phyloP scores from a whole-genome alignment of 805 yeast genomes.

The Yarrowia divulgata region DNA sequence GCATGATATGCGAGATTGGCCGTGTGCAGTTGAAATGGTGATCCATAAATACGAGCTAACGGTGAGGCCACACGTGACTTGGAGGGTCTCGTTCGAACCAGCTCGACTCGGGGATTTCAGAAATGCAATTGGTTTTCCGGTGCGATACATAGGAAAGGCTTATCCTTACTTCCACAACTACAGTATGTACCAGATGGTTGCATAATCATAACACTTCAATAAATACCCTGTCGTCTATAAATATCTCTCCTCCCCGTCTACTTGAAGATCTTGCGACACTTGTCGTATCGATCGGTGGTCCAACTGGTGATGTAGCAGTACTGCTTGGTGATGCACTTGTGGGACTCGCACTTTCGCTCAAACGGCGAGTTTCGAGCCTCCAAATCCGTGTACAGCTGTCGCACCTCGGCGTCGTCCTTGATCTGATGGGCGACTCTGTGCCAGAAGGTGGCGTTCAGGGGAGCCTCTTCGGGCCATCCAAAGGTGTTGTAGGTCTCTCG shows the following conservation, averaged over 20 bases:
- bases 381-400: conserved; percentile 59
- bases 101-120: background rate
- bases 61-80: background rate
- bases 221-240: conserved; percentile 25
- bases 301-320: conserved; percentile 54
- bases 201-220: background rate
- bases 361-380: conserved; percentile 64
- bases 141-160: no score
- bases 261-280: conserved; percentile 21
- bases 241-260: conserved; percentile 10
- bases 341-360: conserved; percentile 57
- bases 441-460: conserved; percentile 64
- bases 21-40: background rate
- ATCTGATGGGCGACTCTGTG: conserved; percentile 60
- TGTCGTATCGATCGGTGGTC: conserved; percentile 42
- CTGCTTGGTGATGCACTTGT: conserved; percentile 51
- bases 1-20: background rate
- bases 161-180: no score
- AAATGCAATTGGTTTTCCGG: background rate
- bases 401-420: conserved; percentile 53
- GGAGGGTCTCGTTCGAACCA: background rate
- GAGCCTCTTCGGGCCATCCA: conserved; percentile 65
- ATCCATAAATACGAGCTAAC: background rate
- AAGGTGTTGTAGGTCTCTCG: conserved; percentile 61
- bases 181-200: background rate